Base-by-base conservation (phyloP, 2,329 filamentous ascomycete species). In the Seiridium unicorne region DNA sequence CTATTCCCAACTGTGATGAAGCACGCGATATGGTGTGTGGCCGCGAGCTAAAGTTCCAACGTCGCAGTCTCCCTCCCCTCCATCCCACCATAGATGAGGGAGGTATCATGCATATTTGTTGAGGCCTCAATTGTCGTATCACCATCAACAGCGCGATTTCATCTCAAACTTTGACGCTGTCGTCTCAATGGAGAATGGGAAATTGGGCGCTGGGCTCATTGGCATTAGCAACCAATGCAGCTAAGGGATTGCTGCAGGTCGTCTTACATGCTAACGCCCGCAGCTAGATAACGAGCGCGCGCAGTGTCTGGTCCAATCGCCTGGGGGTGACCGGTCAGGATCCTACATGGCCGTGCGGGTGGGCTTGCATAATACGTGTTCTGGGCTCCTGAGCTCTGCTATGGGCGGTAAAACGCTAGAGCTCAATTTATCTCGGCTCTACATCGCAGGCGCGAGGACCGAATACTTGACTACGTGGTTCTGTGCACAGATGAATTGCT, bases 281-380 rank as follows among this genome's bases (percentile, higher is more conserved):
- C 38, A 46, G 53, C 53, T 55, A 55, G 53, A 55, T 55, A 55
- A 55, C 53, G 53, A 26, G 18, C 18, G 34, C 44, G 26, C 38
- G 11, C 31, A n/a, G n/a, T 9, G 13, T 9, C 38, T 34, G 31
- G 53, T 31, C 53, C 53, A 55, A 55, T 55, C 53, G 31, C 9
- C 18, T 31, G 53, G 18, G 18, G 18, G 36, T 26, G 18, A 9
- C 18, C 36, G 9, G 42, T 32, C 53, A 18, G 42, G 26, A 46
- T 26, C 53, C n/a, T 55, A 55, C 38, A 32, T 55, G 13, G 42
- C 35, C 38, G 26, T 44, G 53, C 53, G 44, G 11, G 18, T 44
- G n/a, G 36, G 38, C 53, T 55, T 55, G 53, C 53, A 55, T 44
- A 31, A 53, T 53, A 36, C 36, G 51, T 26, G 49, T 53, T 53